Conservation (phyloP, 495 filamentous ascomycete species). For the Penicillium parvum region DNA sequence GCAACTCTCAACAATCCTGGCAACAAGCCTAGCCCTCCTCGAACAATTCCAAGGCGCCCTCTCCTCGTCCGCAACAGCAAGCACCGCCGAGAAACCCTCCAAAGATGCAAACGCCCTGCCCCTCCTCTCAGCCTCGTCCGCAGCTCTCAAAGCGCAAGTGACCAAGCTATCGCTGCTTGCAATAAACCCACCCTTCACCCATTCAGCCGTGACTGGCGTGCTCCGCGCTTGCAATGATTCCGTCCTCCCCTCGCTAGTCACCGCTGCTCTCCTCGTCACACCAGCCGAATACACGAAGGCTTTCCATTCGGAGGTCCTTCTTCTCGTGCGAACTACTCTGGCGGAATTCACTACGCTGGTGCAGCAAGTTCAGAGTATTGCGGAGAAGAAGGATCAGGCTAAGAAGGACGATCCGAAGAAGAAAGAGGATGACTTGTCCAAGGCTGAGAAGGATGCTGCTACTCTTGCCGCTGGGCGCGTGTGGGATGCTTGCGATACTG, state of each 20-base stretch:
- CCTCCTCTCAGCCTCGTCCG: slow-evolving; percentile 61
- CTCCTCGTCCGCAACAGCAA: slow-evolving; percentile 16
- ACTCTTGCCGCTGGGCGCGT: slow-evolving; percentile 44
- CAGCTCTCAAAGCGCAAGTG: slow-evolving; percentile 69
- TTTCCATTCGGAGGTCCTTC: slow-evolving; percentile 50
- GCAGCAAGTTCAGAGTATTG: slow-evolving; percentile 28
- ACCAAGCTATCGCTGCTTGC: slow-evolving; percentile 84
- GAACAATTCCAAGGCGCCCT: slow-evolving; percentile 39
- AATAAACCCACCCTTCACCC: slow-evolving; percentile 79
- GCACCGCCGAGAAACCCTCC: slow-evolving; percentile 16
- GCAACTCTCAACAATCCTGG: slow-evolving; percentile 29
- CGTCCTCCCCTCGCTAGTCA: slow-evolving; percentile 66
- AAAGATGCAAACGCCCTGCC: slow-evolving; percentile 48
- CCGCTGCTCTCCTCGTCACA: slow-evolving; percentile 60
- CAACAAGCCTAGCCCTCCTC: slow-evolving; percentile 31
- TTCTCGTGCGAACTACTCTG: slow-evolving; percentile 31
- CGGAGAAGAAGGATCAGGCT: slow-evolving; percentile 18
- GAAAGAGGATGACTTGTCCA: slow-evolving; percentile 22
- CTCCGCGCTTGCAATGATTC: slow-evolving; percentile 60
- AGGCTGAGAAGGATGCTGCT: slow-evolving; percentile 36
- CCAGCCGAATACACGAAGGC: slow-evolving; percentile 52
- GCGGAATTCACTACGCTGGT: slow-evolving; percentile 38
- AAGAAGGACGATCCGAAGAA: slow-evolving; percentile 20
- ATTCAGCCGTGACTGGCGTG: slow-evolving; percentile 63
- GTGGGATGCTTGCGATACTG: slow-evolving; percentile 66